A percentile compares a stretch with the other conserved stretches of the same genome.
Conservation (phyloP, 495 filamentous ascomycete species). For the Glutinoglossum americanum region DNA sequence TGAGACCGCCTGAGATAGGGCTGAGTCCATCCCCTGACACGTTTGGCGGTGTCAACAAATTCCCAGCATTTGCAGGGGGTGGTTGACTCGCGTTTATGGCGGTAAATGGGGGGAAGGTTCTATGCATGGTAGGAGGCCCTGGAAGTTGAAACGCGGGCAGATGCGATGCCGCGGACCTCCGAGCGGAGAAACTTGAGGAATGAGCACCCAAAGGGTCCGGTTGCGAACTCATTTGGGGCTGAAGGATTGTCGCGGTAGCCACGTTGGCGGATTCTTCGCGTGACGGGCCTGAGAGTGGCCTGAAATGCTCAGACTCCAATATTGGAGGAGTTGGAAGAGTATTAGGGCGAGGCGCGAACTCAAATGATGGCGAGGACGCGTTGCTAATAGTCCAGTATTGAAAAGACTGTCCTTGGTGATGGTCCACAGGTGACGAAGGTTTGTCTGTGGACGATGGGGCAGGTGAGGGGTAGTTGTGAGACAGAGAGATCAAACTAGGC, state of each 20-base stretch:
- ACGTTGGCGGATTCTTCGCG: slow-evolving; percentile 4
- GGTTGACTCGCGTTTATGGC: slow-evolving; percentile 24
- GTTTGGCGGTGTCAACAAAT: slow-evolving; percentile 39
- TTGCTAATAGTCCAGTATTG: background rate
- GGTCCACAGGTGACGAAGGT: background rate
- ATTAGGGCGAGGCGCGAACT: background rate
- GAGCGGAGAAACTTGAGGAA: slow-evolving; percentile 29
- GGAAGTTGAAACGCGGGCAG: slow-evolving; percentile 44
- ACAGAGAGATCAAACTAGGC: background rate
- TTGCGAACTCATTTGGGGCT: slow-evolving; percentile 5
- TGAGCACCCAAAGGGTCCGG: slow-evolving; percentile 8
- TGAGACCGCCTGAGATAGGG: slow-evolving; percentile 34
- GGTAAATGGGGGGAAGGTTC: slow-evolving; percentile 10
- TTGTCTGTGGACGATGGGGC: background rate
- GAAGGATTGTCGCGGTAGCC: slow-evolving; percentile 2
- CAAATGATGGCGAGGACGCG: background rate
- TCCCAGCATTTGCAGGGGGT: slow-evolving; percentile 29
- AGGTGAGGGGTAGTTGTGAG: background rate
- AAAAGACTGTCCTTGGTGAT: background rate
- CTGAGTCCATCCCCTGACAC: slow-evolving; percentile 40
- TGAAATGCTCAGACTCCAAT: background rate
- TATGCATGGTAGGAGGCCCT: slow-evolving; percentile 16
- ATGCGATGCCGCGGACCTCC: slow-evolving; percentile 36
- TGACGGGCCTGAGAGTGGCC: background rate
- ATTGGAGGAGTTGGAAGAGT: background rate